Evolutionary conservation across 2,329 filamentous ascomycete genomes (phyloP), one percentile per base, ranked within the genome.

Genomic region (Ophiocordyceps camponoti-leonardi): DNA sequence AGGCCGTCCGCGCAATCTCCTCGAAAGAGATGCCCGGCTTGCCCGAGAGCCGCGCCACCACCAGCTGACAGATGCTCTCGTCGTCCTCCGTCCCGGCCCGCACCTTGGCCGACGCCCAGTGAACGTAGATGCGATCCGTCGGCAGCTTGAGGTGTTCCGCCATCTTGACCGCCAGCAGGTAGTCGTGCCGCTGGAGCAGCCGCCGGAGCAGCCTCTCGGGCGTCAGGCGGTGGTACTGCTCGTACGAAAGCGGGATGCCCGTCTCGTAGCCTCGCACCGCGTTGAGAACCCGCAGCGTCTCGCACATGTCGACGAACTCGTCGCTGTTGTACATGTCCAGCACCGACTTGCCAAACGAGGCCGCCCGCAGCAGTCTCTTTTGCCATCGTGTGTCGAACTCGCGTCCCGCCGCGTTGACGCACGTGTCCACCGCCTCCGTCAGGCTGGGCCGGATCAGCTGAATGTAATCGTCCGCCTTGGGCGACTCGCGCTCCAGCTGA

Each of bases 291-390:
- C 92, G 81, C 16, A 98, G 67, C 1, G 82, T 92, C 61, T 98
- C 90, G 53, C 87, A 94, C 81, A 95, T 96, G 50, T 96, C 90
- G 45, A 98, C 92, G 63, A 96, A 98, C 52, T 98, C 90, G 57
- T 98, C 92, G 57, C 88, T 95, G 62, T 92, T 95, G 65, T 96
- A 98, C 13, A 96, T 79, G 55, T 96, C 92, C 4, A 98, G 73
- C 0, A 96, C 92, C 0, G 92, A 96, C 61, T 98, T 98, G 49
- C 92, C 92, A 60, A 95, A 96, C 0, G 90, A 96, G 0, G 92
- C 92, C 6, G 92, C 92, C 60, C 93, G 93, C n/a, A 98, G 71
- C 1, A 98, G 71, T 54, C 93, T 79, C 59, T 96, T 98, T 58
- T 98, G 92, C 86, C 88, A 94, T 57, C 90, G 79, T 2, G 82